These are phyloP conservation scores for Austroboletus niveus DNA, from an alignment of 1,284 basidiomycete species.

Conservation along the genomic window DNA sequence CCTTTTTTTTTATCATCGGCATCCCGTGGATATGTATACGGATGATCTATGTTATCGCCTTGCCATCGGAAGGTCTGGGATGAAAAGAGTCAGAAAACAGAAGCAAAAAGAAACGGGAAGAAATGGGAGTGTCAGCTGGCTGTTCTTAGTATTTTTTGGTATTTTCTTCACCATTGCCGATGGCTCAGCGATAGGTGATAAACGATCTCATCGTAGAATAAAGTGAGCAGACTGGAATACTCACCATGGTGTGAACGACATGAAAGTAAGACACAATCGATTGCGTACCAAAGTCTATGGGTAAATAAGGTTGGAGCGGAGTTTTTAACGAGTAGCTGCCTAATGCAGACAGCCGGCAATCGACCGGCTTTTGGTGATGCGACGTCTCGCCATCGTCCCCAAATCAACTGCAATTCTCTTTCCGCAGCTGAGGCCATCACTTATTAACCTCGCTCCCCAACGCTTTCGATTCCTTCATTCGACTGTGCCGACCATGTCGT, in stretches of 20 bases:
- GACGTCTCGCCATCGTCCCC: neutral
- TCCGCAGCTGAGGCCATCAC: neutral
- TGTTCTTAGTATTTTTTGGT: conserved; percentile 30
- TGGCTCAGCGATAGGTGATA: conserved; percentile 30
- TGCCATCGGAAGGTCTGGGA: conserved; percentile 3
- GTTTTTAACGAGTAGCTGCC: too few species aligned
- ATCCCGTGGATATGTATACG: neutral
- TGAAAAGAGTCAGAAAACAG: conserved; percentile 12
- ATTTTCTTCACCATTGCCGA: conserved; percentile 33
- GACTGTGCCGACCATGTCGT: conserved; percentile 25
- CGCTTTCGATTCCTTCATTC: conserved; percentile 12
- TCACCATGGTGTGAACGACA: neutral
- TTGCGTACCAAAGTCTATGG: too few species aligned
- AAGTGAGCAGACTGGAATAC: neutral
- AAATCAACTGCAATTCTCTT: neutral
- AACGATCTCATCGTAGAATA: conserved; percentile 21
- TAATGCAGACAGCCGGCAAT: neutral
- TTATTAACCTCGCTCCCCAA: conserved; percentile 1
- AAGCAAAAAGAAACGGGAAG: neutral
- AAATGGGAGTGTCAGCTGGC: conserved; percentile 27
- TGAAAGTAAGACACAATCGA: neutral
- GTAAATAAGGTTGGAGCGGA: too few species aligned
- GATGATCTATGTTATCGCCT: neutral
- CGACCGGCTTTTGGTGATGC: conserved; percentile 5
- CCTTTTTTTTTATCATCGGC: neutral